A percentile compares a stretch with the other conserved stretches of the same genome.
phyloP scores from a whole-genome alignment of 2,329 filamentous ascomycete species.

The Cladosporium sp. region DNA sequence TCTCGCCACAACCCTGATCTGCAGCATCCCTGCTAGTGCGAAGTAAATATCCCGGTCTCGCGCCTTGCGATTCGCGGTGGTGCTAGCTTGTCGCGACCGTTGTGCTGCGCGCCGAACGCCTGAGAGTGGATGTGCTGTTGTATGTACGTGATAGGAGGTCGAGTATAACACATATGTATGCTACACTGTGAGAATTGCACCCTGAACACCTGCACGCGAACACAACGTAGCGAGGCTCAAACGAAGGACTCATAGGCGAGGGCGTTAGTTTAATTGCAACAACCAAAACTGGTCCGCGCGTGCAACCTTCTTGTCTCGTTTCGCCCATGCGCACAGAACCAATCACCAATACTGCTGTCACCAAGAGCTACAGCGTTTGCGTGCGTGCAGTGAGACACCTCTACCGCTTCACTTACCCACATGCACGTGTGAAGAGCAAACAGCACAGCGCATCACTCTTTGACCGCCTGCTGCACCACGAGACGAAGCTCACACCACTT shows the following conservation, averaged over 20 bases:
- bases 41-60: background rate
- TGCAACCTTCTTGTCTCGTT: background rate
- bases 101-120: background rate
- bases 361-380: background rate
- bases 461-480: slow-evolving; percentile 7
- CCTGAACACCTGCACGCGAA: background rate
- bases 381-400: background rate
- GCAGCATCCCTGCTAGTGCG: slow-evolving; percentile 1
- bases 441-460: slow-evolving; percentile 9
- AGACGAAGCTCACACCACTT: background rate
- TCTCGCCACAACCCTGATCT: background rate
- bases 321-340: background rate
- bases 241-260: background rate
- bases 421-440: slow-evolving; percentile 3
- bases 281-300: background rate
- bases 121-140: too few relatives aligned
- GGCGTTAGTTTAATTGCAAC: background rate
- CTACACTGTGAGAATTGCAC: background rate
- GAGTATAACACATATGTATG: background rate
- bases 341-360: background rate
- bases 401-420: background rate
- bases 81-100: slow-evolving; percentile 2
- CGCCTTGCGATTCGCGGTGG: background rate
- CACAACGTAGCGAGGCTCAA: background rate
- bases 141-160: background rate